Base-by-base conservation (phyloP, 2,329 filamentous ascomycete genomes). In the Herpotrichia juniperi region DNA sequence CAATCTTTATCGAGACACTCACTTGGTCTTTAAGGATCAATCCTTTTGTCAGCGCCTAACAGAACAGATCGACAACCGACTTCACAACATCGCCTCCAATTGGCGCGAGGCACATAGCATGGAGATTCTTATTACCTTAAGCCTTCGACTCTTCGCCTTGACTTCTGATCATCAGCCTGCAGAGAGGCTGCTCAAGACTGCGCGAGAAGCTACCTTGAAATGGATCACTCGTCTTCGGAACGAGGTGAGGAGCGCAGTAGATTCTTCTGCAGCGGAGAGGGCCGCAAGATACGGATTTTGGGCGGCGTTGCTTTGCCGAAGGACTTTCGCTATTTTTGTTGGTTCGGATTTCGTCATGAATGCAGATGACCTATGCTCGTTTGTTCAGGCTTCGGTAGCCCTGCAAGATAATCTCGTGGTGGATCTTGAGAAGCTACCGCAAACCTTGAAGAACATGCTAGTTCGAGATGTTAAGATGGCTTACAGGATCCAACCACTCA, bases 61-160 rank as follows among this genome's bases (percentile, higher is more conserved):
- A 0, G 66, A 78, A 0, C 77, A 83, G 32, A 63, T 88, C 0
- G 57, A 73, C 1, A 50, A 62, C 7, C 76, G 76, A 1, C 54
- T 88, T 0, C 56, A 68, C 0, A 58, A 63, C 0, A 79, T 89
- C 9, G 57, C 65, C 0, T 64, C 72, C 0, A 88, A 83, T 40
- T 87, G 83, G 80, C 76, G 84, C 1, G 85, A 88, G 57, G 73
- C 68, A 0, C 68, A 81, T 51, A 75, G 76, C 12, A 87, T 88
- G 83, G 79, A 83, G 7, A 74, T 79, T 0, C 48, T 87, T 5
- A 75, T 86, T 10, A 81, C 76, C 0, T 51, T 88, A 0, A 62
- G 69, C 0, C 59, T 83, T 1, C 75, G 81, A 1, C 34, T 75
- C 5, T 66, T 53, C 37, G 51, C 56, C 73, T 0, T 75, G 66